Conservation (phyloP, 257 asterid species). For the Gardenia jasminoides region DNA sequence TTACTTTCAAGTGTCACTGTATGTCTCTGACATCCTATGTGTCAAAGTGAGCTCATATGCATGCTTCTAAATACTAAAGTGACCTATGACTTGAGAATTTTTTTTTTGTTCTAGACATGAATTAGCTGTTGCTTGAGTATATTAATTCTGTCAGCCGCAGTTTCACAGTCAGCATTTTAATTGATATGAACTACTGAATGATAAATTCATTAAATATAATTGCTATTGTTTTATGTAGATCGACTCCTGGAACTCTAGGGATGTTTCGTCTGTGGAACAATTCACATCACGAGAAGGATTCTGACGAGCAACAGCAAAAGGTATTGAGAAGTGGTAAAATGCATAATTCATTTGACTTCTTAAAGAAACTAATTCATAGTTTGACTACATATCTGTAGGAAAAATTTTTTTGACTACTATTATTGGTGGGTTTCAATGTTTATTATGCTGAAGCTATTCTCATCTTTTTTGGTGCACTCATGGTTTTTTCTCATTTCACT, state of each 20-base stretch:
- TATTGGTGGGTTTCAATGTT: neutral
- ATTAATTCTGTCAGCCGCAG: neutral
- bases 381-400: neutral
- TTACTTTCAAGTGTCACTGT: neutral
- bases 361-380: neutral
- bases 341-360: neutral
- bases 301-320: constrained; percentile 63
- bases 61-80: neutral
- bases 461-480: neutral
- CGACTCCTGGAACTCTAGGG: neutral
- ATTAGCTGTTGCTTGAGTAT: neutral
- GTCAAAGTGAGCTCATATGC: neutral
- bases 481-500: neutral
- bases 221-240: neutral
- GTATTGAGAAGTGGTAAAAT: constrained; percentile 32
- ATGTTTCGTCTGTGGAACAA: constrained; percentile 71
- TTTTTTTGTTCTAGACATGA: neutral
- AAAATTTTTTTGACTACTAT: neutral
- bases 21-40: neutral
- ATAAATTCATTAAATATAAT: neutral
- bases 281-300: constrained; percentile 46
- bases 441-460: neutral
- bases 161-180: neutral
- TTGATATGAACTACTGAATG: neutral
- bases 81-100: neutral